Base-by-base conservation (phyloP, 2,329 filamentous ascomycete species). In the Alternaria sp. region DNA sequence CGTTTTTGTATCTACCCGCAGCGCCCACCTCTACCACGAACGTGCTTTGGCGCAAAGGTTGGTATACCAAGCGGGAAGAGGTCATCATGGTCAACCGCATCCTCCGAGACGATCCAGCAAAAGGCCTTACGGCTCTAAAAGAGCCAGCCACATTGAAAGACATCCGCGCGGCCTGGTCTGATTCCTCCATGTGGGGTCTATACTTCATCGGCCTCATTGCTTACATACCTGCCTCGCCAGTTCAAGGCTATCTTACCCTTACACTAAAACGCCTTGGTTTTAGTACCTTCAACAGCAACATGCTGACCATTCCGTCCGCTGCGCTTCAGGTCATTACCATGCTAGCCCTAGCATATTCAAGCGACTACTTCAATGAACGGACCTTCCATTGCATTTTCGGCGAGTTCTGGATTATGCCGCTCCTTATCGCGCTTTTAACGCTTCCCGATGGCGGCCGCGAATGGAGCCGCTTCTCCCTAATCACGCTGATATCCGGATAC, bases 21-120 rank as follows among this genome's bases (percentile, higher is more conserved):
- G 73, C 87, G 0, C 89, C 89, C 0, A 88, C 86, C 0, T 58
- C 56, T 14, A 73, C 71, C 3, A 72, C 68, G 24, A 68, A 61
- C n/a, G 56, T 68, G 5, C 60, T 72, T 8, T 72, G 66, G 65
- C 85, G 84, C 39, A 72, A 83, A 11, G 87, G 88, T 9, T 89
- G 87, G 88, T 89, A 88, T 72, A 86, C 78, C 0, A 87, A 89
- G 68, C 81, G 82, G 5, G 86, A 91, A 67, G 88, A 90, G 67
- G 81, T 85, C 51, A 90, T 90, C 70, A 86, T 90, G 83, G 82
- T 88, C 39, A 90, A 90, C 71, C 82, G 83, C 26, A 80, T 88
- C 28, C 77, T 85, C 21, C 80, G 83, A n/a, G 83, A 85, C 53
- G 83, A 85, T 54, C 82, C 83, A 1, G 80, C 79, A 52, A 86